A percentile compares a stretch with the other conserved stretches of the same genome.
Evolutionary conservation across 1,284 basidiomycete genomes (phyloP).

Genomic region (Meira nashicola): DNA sequence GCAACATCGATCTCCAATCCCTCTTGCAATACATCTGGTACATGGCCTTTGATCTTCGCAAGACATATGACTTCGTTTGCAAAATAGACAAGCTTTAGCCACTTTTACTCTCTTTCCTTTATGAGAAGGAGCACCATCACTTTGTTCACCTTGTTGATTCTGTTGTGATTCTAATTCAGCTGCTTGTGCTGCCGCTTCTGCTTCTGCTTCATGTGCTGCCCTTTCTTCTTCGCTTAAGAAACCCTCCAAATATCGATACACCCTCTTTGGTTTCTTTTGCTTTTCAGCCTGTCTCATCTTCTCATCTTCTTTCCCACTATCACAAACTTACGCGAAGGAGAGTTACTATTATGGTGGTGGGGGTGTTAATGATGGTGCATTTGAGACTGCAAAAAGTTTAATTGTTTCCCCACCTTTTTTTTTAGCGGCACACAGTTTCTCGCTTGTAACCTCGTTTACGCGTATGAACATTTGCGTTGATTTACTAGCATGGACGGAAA

Average conservation of each 20-base stretch:
- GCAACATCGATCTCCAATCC: background rate
- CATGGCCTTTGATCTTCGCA: background rate
- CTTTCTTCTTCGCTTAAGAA: background rate
- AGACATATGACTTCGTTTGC: conserved; percentile 5
- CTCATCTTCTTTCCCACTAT: no score
- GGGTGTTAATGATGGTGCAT: no score
- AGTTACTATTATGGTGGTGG: no score
- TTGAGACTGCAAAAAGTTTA: no score
- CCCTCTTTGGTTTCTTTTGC: background rate
- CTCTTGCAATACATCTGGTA: background rate
- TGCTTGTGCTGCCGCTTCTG: conserved; percentile 1
- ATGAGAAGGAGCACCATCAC: background rate
- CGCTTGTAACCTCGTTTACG: no score
- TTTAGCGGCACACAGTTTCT: no score
- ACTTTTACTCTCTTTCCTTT: conserved; percentile 2
- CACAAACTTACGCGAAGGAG: no score
- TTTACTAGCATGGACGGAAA: no score
- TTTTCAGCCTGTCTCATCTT: no score
- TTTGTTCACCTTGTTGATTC: background rate
- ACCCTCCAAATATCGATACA: background rate
- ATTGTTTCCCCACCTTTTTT: no score
- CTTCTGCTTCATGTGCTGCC: background rate
- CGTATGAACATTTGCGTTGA: no score
- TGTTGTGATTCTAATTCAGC: background rate
- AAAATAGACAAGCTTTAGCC: background rate